These are phyloP conservation scores for Suillus discolor DNA, from an alignment of 768 basidiomycete genomes.

Conservation along the genomic window DNA sequence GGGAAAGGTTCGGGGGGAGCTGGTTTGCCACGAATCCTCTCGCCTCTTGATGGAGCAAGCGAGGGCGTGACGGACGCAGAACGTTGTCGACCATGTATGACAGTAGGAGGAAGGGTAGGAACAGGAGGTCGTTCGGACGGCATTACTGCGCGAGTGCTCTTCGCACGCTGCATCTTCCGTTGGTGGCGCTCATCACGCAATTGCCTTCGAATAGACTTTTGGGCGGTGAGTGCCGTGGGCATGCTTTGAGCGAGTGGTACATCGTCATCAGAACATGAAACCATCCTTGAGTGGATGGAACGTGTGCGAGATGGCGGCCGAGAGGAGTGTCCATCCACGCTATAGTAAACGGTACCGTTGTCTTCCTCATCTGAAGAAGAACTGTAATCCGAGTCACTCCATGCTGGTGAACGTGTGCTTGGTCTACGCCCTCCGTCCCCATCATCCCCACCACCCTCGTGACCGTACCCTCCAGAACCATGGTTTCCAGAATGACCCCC, in stretches of 20 bases:
- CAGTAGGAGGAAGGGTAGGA: conserved; percentile 28
- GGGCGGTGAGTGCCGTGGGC: conserved; percentile 81
- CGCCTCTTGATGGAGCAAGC: conserved; percentile 31
- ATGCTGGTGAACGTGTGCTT: conserved; percentile 32
- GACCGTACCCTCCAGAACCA: conserved; percentile 24
- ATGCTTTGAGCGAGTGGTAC: conserved; percentile 82
- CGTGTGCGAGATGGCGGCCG: conserved; percentile 24
- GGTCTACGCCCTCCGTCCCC: conserved; percentile 38
- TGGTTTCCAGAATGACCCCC: conserved; percentile 22
- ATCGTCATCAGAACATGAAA: conserved; percentile 62
- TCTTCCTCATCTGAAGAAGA: conserved; percentile 48
- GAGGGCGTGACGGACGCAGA: conserved; percentile 31
- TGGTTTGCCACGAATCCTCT: conserved; percentile 48
- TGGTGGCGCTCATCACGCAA: conserved; percentile 69
- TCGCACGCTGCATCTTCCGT: conserved; percentile 51
- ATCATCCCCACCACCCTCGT: conserved; percentile 42
- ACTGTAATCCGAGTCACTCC: conserved; percentile 37
- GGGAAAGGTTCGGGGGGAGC: conserved; percentile 44
- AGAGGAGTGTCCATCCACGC: conserved; percentile 33
- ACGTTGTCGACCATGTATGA: conserved; percentile 28
- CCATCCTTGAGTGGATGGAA: conserved; percentile 22
- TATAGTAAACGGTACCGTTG: conserved; percentile 44
- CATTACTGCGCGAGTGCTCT: conserved; percentile 24
- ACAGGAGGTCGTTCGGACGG: conserved; percentile 19
- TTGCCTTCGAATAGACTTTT: conserved; percentile 75